Base-by-base conservation (phyloP, 1,284 basidiomycete species). In the Schizophyllum amplum region DNA sequence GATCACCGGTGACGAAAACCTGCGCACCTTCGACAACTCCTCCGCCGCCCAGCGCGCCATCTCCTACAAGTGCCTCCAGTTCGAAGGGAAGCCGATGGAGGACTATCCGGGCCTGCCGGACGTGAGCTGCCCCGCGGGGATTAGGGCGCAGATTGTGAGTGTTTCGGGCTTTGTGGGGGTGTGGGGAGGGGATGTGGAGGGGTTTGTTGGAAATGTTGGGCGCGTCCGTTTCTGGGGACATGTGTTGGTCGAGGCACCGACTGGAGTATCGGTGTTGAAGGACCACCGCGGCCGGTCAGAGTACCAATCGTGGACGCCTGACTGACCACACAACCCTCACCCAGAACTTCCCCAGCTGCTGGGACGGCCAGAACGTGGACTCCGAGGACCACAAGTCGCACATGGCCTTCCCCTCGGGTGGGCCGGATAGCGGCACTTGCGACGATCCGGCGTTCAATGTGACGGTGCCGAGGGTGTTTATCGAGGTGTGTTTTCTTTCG, bases 381-480 rank as follows among this genome's bases (percentile, higher is more conserved):
- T 77, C 75, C 26, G 52, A 66, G 1, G 69, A 76, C 59, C 75
- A 77, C 61, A 71, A 71, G 60, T 74, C 74, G 4, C 75, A 76
- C 59, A 71, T 76, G 22, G 67, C 69, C 1, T 81, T 76, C 65
- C 73, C 75, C 1, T 72, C 69, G 21, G 69, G 67, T 6, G 72
- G 80, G 5, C 72, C 76, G n/a, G 76, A 78, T 61, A 69, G 66
- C 23, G 76, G 76, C 20, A 70, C 67, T 17, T 78, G 76, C 64
- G 68, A 59, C 17, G 74, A 77, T 61, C 71, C 74, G 22, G 70
- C 70, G 2, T 77, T 66, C 61, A 75, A 75, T 1, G 67, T 73
- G 5, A 70, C 68, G 2, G 53, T 78, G 47, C 75, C 76, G 7
- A 69, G 76, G 57, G 71, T 78, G 55, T 78, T 78, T 61, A 68